These are phyloP conservation scores for Mortierella hygrophila DNA, from an alignment of 192 early-diverging fungal genomes.

Conservation along the genomic window DNA sequence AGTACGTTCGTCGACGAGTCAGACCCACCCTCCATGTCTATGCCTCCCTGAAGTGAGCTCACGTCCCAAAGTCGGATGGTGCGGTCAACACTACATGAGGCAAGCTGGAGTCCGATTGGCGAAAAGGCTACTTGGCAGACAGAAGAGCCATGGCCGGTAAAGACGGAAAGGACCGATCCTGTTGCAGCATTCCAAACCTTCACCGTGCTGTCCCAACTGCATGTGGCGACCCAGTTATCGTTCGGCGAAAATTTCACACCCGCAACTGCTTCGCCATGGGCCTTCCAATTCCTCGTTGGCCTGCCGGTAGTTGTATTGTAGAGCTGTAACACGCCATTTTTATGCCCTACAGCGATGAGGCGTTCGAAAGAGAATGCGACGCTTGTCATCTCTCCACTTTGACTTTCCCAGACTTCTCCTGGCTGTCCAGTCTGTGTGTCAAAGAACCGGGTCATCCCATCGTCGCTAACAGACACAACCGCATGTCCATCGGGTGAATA, in stretches of 20 bases:
- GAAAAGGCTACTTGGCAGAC: too few relatives aligned
- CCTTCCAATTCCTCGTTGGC: not conserved
- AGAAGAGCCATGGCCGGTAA: too few relatives aligned
- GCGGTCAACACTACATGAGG: not conserved
- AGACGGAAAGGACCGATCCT: too few relatives aligned
- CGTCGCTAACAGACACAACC: not conserved
- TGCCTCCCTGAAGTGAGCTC: too few relatives aligned
- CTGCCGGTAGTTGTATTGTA: not conserved
- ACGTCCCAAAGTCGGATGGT: not conserved
- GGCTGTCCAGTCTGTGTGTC: not conserved
- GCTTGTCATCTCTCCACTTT: not conserved
- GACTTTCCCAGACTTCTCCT: not conserved
- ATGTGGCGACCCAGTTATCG: too few relatives aligned
- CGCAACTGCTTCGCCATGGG: not conserved
- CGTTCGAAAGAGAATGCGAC: not conserved
- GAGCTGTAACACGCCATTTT: not conserved
- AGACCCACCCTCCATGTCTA: too few relatives aligned
- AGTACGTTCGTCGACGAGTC: too few relatives aligned
- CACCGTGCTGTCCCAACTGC: too few relatives aligned
- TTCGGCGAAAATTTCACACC: too few relatives aligned
- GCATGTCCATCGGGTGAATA: not conserved
- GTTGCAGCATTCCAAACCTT: too few relatives aligned
- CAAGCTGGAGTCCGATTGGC: not conserved
- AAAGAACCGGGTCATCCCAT: slow-evolving; percentile 1
- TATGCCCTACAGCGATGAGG: not conserved